Evolutionary conservation across 2,329 filamentous ascomycete genomes (phyloP).

Genomic region (Didymellaceae sp.): DNA sequence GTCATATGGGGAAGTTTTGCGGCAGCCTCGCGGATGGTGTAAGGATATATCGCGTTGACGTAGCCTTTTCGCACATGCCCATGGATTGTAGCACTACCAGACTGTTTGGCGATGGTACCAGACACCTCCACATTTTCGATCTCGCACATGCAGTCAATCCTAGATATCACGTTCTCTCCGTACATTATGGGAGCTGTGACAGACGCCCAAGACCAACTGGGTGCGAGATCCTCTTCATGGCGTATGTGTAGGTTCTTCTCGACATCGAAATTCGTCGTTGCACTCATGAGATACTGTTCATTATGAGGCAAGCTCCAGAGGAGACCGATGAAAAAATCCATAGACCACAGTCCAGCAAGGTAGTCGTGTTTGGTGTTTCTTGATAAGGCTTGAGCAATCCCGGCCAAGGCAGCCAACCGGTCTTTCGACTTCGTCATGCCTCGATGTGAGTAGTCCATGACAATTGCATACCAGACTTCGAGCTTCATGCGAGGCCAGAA

Average conservation of each 20-base stretch:
- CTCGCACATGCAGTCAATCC: background rate
- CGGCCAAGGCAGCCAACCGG: constrained; percentile 27
- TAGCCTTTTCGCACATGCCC: constrained; percentile 25
- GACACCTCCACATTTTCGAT: constrained; percentile 6
- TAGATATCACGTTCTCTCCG: background rate
- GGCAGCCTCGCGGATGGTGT: constrained; percentile 23
- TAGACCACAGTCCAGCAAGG: background rate
- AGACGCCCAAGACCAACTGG: background rate
- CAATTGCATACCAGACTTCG: constrained; percentile 23
- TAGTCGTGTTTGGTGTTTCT: background rate
- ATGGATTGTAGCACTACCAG: constrained; percentile 13
- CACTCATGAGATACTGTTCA: constrained; percentile 11
- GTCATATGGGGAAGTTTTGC: background rate
- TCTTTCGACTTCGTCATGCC: constrained; percentile 29
- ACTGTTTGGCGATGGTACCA: constrained; percentile 13
- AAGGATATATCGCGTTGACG: constrained; percentile 28
- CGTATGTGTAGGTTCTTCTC: constrained; percentile 11
- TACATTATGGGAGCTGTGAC: background rate
- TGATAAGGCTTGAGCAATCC: constrained; percentile 13
- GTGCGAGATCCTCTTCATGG: background rate
- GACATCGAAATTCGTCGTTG: constrained; percentile 17
- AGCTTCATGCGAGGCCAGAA: constrained; percentile 14
- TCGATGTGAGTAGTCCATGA: constrained; percentile 28
- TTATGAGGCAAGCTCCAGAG: background rate
- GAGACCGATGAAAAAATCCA: background rate